Base-by-base conservation (phyloP, 257 asterid species). In the Osmanthus fragrans region DNA sequence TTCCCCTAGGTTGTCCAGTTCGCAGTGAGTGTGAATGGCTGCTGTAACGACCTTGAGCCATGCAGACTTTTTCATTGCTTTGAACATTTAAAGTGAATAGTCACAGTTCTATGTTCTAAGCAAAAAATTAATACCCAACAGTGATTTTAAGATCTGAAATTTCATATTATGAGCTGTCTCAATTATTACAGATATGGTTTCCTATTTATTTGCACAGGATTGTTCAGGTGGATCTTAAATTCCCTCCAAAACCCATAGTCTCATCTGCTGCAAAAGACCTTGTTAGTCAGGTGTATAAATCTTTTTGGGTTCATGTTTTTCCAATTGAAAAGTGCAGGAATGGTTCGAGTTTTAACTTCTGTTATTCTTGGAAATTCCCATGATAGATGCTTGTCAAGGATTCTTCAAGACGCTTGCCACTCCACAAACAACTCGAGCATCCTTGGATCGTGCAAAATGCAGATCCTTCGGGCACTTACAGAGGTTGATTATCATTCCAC, bases 401-500 rank as follows among this genome's bases (percentile, higher is more conserved):
- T 77, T 90, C 94, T 79, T 89, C 97, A 2, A 78, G 88, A 64
- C 94, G 99, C 36, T 73, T 95, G 79, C 94, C 98, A 51, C 85
- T 92, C 23, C 94, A 93, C 84, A 96, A 93, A 80, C 82, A 93
- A 64, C 92, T 96, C 1, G 98, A 93, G 93, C 99, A 96, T 87
- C 92, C 94, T 15, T 96, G 99, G 99, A 85, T 96, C 32, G 89
- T 96, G 80, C 98, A 96, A 80, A 84, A 92, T 81, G 98, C 96
- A 0, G 99, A 96, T 77, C 99, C 97, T 7, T 91, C 99, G 2
- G 97, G 98, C 21, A 80, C 93, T 42, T 90, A 87, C 76, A 93
- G 68, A 83, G 88, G 89, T 34, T 95, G 84, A 87, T 37, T 11
- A 69, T 34, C 34, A 36, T 33, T 69, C 47, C 7, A 25, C 8